Base-by-base conservation (phyloP, 148 eudicot species). In the Silene conica region DNA sequence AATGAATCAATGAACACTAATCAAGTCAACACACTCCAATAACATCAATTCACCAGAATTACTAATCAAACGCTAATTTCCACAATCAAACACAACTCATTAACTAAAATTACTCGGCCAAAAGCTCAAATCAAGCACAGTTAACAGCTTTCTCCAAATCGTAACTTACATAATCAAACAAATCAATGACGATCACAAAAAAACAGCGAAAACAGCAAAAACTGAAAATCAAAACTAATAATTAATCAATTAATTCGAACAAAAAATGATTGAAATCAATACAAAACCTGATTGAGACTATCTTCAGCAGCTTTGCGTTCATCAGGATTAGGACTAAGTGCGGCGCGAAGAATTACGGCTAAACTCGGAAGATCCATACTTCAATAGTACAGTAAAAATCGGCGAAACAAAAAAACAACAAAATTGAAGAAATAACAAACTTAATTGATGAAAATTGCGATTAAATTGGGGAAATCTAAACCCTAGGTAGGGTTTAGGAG, bases 281-380 rank as follows among this genome's bases (percentile, higher is more conserved):
- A 12, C 41, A 0, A 20, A 48, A 87, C 98, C 91, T 91, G 98
- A 82, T 87, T 89, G 56, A 93, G 97, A 64, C 89, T 88, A 6
- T 96, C 86, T 80, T 96, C 99, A 77, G 95, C 99, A 5, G 99
- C 94, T 74, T 89, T 96, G 50, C 99, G 91, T 80, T 96, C 92
- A 78, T 82, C 89, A 0, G 91, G 99, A 83, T 89, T 96, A 61
- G 92, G 94, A 78, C 97, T 92, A 22, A 96, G 92, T 11, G 97
- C 99, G 72, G 97, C 97, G 60, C 85, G 94, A 38, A 96, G 90
- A 54, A 96, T 79, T 10, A 89, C 80, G 31, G 89, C 87, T 45
- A 96, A 82, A 73, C 88, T 89, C 12, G 80, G 89, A 81, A 87
- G 92, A 92, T 96, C 97, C 99, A 96, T 95, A 48, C 20, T 57